Evolutionary conservation across 768 basidiomycete species (phyloP).

Genomic region (Thelephora ganbajun): DNA sequence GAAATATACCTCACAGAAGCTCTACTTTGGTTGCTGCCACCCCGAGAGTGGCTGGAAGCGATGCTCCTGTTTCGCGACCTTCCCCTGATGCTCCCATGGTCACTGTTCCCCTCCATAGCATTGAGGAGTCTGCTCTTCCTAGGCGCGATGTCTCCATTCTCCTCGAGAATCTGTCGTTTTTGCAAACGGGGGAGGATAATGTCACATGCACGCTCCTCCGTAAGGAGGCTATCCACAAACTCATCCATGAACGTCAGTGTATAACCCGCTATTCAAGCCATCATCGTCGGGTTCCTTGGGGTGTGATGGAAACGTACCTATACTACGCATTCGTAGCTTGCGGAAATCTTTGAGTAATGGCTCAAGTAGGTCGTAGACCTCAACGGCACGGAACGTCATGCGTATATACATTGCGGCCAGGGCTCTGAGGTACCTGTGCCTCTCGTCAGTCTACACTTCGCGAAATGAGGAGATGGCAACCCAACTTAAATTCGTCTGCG

Average conservation of each 20-base stretch:
- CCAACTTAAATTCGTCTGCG: constrained; percentile 97
- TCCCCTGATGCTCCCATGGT: constrained; percentile 29
- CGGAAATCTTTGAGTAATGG: constrained; percentile 89
- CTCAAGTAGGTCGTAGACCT: constrained; percentile 88
- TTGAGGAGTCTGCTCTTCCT: constrained; percentile 78
- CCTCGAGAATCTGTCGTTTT: constrained; percentile 79
- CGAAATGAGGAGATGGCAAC: constrained; percentile 5
- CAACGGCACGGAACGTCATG: constrained; percentile 82
- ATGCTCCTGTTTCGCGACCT: constrained; percentile 19
- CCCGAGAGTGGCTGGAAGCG: constrained; percentile 17
- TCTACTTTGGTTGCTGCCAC: constrained; percentile 12
- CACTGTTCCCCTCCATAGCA: constrained; percentile 68
- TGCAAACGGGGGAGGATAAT: constrained; percentile 85
- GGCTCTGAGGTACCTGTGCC: constrained; percentile 76
- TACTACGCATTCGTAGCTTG: constrained; percentile 71
- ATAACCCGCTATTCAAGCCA: constrained; percentile 57
- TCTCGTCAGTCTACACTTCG: neutral
- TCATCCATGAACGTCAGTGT: constrained; percentile 82
- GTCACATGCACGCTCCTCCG: constrained; percentile 90
- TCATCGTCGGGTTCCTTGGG: neutral
- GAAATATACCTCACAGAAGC: constrained; percentile 44
- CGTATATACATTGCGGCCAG: constrained; percentile 89
- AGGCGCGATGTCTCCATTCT: constrained; percentile 79
- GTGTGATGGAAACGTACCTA: constrained; percentile 38
- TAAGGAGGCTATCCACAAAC: constrained; percentile 72